Conservation (phyloP, 495 filamentous ascomycete genomes). For the Thermothielavioides terrestris region DNA sequence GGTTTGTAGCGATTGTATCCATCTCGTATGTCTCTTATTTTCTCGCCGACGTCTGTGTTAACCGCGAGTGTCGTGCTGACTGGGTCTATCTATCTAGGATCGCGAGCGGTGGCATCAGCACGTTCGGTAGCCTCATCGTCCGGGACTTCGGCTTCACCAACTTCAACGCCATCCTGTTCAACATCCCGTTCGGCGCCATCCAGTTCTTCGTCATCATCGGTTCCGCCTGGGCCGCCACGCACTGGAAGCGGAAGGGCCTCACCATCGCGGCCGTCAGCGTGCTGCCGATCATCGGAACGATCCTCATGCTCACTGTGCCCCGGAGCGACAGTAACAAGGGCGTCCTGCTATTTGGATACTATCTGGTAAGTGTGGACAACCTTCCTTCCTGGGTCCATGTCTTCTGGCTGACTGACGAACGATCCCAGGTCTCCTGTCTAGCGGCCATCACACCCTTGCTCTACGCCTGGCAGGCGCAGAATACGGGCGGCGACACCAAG, state of each 20-base stretch:
- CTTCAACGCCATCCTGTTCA: slow-evolving; percentile 56
- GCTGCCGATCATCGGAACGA: slow-evolving; percentile 45
- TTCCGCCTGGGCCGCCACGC: slow-evolving; percentile 38
- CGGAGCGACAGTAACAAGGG: slow-evolving; percentile 31
- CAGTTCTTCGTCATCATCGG: slow-evolving; percentile 38
- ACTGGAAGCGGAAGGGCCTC: slow-evolving; percentile 46
- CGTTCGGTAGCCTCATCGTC: slow-evolving; percentile 57
- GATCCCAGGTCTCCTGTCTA: slow-evolving; percentile 24
- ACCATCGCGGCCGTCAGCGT: slow-evolving; percentile 48
- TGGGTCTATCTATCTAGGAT: slow-evolving; percentile 19
- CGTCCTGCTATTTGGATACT: slow-evolving; percentile 33
- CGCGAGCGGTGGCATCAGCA: slow-evolving; percentile 47
- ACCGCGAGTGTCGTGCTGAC: too few species aligned
- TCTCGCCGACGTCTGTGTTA: not conserved
- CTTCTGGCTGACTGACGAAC: not conserved
- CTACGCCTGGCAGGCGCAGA: slow-evolving; percentile 57
- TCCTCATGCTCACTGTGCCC: slow-evolving; percentile 47
- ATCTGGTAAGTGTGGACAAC: slow-evolving; percentile 20
- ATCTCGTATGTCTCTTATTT: slow-evolving; percentile 26
- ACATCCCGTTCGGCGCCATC: slow-evolving; percentile 53
- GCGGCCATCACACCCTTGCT: slow-evolving; percentile 47
- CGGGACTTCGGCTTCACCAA: slow-evolving; percentile 51
- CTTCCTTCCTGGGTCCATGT: not conserved
- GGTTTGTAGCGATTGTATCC: slow-evolving; percentile 51
- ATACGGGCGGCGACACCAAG: slow-evolving; percentile 60